A percentile compares a stretch with the other conserved stretches of the same genome.
Conservation (phyloP, 768 basidiomycete species). For the Boletus fagicola region DNA sequence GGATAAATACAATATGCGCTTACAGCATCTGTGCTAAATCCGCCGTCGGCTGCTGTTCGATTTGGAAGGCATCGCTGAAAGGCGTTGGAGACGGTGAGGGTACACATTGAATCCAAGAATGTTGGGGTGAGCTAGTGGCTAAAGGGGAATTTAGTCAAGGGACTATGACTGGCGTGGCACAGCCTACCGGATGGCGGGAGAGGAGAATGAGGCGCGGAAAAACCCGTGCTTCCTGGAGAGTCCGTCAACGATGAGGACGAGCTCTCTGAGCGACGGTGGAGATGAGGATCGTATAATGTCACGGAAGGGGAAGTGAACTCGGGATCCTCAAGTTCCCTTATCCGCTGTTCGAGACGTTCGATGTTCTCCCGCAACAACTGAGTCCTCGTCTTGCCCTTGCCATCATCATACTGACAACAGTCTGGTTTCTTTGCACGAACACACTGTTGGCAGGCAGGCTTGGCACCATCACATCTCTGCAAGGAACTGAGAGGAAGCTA, state of each 20-base stretch:
- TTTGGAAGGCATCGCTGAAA: constrained; percentile 49
- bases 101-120: constrained; percentile 48
- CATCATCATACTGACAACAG: constrained; percentile 78
- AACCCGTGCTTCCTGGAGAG: constrained; percentile 51
- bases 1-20: constrained; percentile 24
- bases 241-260: constrained; percentile 50
- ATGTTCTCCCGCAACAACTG: constrained; percentile 79
- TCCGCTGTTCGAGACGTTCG: constrained; percentile 64
- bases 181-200: constrained; percentile 53
- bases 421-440: constrained; percentile 73
- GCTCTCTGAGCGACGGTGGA: constrained; percentile 41
- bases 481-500: constrained; percentile 12
- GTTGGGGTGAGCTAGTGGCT: constrained; percentile 51
- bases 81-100: constrained; percentile 54
- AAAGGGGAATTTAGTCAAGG: constrained; percentile 9
- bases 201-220: constrained; percentile 57
- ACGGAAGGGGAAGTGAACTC: constrained; percentile 69
- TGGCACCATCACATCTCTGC: constrained; percentile 74
- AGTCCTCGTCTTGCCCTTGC: constrained; percentile 79
- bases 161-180: neutral
- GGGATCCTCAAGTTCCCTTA: constrained; percentile 73
- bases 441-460: constrained; percentile 80
- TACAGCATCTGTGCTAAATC: constrained; percentile 71
- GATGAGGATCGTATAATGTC: constrained; percentile 67
- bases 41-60: constrained; percentile 47